A percentile compares a stretch with the other conserved stretches of the same genome.
These are phyloP conservation scores for Flagelloscypha sp. DNA, from an alignment of 768 basidiomycete species.

Conservation along the genomic window DNA sequence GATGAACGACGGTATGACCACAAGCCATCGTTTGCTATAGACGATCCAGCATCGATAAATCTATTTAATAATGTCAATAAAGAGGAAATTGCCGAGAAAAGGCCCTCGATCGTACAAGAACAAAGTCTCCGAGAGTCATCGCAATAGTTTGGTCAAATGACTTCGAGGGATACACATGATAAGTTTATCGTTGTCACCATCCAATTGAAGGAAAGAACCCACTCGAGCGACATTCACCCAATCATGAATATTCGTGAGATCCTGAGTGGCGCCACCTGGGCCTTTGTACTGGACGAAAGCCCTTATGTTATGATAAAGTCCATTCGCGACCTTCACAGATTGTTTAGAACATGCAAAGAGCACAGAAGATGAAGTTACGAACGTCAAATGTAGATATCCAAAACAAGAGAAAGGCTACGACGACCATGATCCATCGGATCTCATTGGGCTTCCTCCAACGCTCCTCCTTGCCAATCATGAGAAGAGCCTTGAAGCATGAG, in stretches of 20 bases:
- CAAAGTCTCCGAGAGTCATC: constrained; percentile 8
- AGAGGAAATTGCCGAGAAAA: background rate
- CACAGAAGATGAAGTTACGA: no score
- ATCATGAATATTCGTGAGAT: constrained; percentile 7
- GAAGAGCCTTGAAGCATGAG: no score
- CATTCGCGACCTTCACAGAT: no score
- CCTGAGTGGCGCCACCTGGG: constrained; percentile 3
- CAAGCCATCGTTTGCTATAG: constrained; percentile 1
- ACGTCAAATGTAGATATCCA: constrained; percentile 9
- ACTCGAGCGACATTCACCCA: constrained; percentile 12
- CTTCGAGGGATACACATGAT: constrained; percentile 1
- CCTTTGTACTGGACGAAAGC: constrained; percentile 11
- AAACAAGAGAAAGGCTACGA: constrained; percentile 6
- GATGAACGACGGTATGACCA: constrained; percentile 5
- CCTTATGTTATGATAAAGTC: constrained; percentile 8
- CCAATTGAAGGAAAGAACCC: no score
- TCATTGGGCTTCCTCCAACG: background rate
- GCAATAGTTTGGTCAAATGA: constrained; percentile 3
- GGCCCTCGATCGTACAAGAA: constrained; percentile 3
- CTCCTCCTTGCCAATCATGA: no score
- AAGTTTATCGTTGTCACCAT: background rate
- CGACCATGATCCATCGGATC: constrained; percentile 8
- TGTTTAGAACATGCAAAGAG: no score
- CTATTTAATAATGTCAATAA: no score
- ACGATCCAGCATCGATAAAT: constrained; percentile 12